Conservation (phyloP, 2,329 filamentous ascomycete species). For the Septoria petroselini region DNA sequence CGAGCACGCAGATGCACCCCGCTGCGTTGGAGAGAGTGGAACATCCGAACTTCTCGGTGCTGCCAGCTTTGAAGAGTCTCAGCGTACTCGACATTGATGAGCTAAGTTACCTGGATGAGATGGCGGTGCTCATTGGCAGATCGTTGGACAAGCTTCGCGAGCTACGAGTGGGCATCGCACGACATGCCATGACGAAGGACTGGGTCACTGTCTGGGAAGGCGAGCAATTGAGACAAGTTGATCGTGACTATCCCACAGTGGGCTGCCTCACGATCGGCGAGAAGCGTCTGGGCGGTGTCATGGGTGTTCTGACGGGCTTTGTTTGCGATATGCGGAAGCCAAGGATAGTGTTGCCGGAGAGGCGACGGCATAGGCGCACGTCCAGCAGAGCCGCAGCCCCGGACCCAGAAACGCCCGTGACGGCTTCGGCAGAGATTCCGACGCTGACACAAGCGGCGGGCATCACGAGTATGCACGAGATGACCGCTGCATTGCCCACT, state of each 20-base stretch:
- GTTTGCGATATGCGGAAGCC: constrained; percentile 57
- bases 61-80: constrained; percentile 70
- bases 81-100: constrained; percentile 80
- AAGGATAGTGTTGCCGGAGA: constrained; percentile 28
- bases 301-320: constrained; percentile 66
- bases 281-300: constrained; percentile 63
- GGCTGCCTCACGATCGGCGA: constrained; percentile 53
- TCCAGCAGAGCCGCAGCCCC: constrained; percentile 13
- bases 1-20: constrained; percentile 23
- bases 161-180: constrained; percentile 69
- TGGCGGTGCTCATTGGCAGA: constrained; percentile 71
- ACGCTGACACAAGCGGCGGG: constrained; percentile 9
- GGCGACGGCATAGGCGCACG: constrained; percentile 15
- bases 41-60: constrained; percentile 74
- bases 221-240: constrained; percentile 60
- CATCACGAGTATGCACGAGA: constrained; percentile 21
- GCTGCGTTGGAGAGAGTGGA: constrained; percentile 58
- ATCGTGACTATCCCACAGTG: constrained; percentile 56
- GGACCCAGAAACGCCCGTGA: constrained; percentile 6
- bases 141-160: constrained; percentile 66
- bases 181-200: constrained; percentile 50
- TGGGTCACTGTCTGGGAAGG: constrained; percentile 65
- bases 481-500: constrained; percentile 14
- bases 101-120: constrained; percentile 76
- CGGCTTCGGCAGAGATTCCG: constrained; percentile 1